Evolutionary conservation across 2,329 filamentous ascomycete genomes (phyloP).

Genomic region (Pestalotiopsis sp.): DNA sequence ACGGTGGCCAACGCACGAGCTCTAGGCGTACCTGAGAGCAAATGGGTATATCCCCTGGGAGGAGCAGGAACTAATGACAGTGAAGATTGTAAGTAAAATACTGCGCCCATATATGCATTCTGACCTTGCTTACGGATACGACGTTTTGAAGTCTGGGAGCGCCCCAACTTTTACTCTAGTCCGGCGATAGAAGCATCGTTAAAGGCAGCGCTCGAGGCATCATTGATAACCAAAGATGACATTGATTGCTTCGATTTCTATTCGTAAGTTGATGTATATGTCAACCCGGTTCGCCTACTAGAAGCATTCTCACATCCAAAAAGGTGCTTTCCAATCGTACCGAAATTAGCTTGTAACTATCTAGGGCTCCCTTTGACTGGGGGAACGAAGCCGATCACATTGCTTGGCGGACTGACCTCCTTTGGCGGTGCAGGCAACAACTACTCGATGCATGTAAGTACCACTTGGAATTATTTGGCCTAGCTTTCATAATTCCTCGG

Average conservation of each 20-base stretch:
- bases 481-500: not conserved
- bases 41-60: conserved; percentile 65
- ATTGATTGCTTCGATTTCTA: conserved; percentile 66
- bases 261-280: conserved; percentile 66
- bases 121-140: not conserved
- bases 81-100: conserved; percentile 17
- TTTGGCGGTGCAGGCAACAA: conserved; percentile 73
- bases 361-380: conserved; percentile 42
- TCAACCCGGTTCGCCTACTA: too few relatives aligned
- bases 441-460: conserved; percentile 62
- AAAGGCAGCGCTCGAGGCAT: conserved; percentile 49
- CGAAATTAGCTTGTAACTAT: not conserved
- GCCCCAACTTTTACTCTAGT: conserved; percentile 57
- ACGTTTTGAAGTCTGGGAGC: conserved; percentile 45
- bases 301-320: not conserved
- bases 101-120: not conserved
- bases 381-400: conserved; percentile 52
- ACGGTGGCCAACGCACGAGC: conserved; percentile 52
- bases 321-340: conserved; percentile 2
- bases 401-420: conserved; percentile 65
- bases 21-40: conserved; percentile 52
- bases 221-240: conserved; percentile 46
- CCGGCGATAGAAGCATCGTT: conserved; percentile 59
- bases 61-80: conserved; percentile 63
- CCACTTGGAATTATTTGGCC: conserved; percentile 53